A percentile compares a stretch with the other conserved stretches of the same genome.
Conservation (phyloP, 169 alveolate genomes). For the Cryptosporidium ubiquitum region DNA sequence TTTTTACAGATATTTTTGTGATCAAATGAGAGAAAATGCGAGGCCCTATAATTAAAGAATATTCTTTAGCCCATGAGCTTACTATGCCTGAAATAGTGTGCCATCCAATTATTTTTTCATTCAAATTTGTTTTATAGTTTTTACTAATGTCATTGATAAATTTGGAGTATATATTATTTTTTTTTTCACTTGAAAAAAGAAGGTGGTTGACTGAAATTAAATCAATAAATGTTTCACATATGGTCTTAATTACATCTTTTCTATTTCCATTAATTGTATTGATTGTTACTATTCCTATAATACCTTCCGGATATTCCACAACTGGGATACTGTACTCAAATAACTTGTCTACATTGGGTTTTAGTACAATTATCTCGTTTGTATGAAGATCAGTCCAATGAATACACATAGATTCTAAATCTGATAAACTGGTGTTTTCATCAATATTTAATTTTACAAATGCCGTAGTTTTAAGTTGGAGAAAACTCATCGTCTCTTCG, state of each 20-base stretch:
- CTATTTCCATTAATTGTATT: background rate
- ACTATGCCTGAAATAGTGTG: background rate
- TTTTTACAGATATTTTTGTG: constrained; percentile 33
- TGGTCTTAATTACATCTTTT: background rate
- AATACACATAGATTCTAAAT: constrained; percentile 10
- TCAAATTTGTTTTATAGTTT: background rate
- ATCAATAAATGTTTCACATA: constrained; percentile 40
- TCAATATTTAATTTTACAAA: background rate
- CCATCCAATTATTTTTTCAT: constrained; percentile 55
- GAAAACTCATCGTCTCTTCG: background rate
- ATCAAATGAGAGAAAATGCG: constrained; percentile 1
- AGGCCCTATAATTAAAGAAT: background rate
- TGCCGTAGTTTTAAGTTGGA: background rate
- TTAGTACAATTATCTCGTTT: background rate
- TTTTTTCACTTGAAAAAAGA: constrained; percentile 17
- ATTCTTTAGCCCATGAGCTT: constrained; percentile 25
- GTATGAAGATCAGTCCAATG: background rate
- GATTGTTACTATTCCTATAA: background rate
- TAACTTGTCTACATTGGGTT: background rate
- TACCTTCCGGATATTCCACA: background rate
- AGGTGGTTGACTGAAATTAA: background rate
- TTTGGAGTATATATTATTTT: background rate
- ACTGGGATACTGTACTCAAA: constrained; percentile 9
- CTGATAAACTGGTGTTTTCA: constrained; percentile 11
- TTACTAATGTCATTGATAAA: background rate